A percentile compares a stretch with the other conserved stretches of the same genome.
phyloP scores from a whole-genome alignment of 345 rosid genomes.

The Fremontodendron californicum region DNA sequence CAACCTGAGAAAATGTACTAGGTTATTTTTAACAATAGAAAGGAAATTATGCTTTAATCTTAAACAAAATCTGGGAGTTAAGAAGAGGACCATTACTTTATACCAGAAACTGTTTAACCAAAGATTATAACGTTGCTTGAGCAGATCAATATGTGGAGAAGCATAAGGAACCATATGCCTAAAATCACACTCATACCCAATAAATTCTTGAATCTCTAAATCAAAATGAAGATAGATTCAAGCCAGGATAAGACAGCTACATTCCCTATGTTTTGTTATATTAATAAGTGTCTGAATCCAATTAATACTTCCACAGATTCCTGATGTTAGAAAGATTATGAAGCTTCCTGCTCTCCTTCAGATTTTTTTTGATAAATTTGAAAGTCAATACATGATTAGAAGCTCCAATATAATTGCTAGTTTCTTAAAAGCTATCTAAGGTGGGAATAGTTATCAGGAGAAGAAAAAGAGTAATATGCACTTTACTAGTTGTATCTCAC shows the following conservation, averaged over 20 bases:
- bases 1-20: constrained; percentile 42
- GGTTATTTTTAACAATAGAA: background rate
- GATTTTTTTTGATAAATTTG: background rate
- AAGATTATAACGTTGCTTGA: background rate
- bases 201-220: background rate
- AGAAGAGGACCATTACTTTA: background rate
- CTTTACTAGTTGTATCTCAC: background rate
- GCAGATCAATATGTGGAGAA: background rate
- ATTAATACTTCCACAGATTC: background rate
- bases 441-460: background rate
- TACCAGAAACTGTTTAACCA: background rate
- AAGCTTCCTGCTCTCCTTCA: background rate
- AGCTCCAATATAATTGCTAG: background rate
- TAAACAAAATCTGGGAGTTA: background rate
- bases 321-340: background rate
- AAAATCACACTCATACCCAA: background rate
- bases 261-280: background rate
- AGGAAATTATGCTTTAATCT: background rate
- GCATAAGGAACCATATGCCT: background rate
- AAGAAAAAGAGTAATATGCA: background rate
- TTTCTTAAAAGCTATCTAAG: background rate
- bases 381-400: background rate
- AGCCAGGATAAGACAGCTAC: background rate
- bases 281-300: background rate
- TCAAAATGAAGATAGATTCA: background rate